These are phyloP conservation scores for Yarrowia galli DNA, from an alignment of 1,139 yeast genomes.

Conservation along the genomic window DNA sequence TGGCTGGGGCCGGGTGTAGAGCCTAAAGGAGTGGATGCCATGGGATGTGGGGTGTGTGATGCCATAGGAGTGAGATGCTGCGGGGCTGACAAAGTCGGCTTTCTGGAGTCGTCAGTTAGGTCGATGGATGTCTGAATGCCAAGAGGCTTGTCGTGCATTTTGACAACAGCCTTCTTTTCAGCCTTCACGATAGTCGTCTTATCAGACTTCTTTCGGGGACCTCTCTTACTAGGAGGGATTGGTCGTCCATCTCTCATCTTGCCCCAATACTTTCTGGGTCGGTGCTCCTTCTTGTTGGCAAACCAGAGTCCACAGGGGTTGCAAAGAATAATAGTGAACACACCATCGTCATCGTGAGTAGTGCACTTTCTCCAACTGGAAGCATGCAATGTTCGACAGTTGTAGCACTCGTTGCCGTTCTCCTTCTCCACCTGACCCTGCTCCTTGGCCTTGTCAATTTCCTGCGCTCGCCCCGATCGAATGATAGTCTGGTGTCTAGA, in stretches of 20 bases:
- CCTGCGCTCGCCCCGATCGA: constrained; percentile 25
- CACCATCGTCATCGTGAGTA: constrained; percentile 8
- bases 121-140: background rate
- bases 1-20: background rate
- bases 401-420: constrained; percentile 14
- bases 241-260: constrained; percentile 31
- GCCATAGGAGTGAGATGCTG: constrained; percentile 4
- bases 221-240: constrained; percentile 17
- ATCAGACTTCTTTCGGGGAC: constrained; percentile 29
- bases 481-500: constrained; percentile 17
- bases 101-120: background rate
- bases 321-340: constrained; percentile 19
- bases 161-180: constrained; percentile 1
- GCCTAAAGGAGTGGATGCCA: background rate
- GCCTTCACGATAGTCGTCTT: constrained; percentile 7
- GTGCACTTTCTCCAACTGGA: constrained; percentile 32
- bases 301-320: constrained; percentile 37
- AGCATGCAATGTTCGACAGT: constrained; percentile 27
- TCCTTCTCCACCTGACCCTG: constrained; percentile 23
- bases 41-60: constrained; percentile 1
- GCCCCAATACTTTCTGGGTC: constrained; percentile 35
- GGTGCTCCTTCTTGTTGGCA: constrained; percentile 12
- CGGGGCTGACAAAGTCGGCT: background rate
- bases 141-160: constrained; percentile 6
- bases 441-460: constrained; percentile 20